phyloP scores from a whole-genome alignment of 495 filamentous ascomycete genomes.

The Talaromyces stipitatus region DNA sequence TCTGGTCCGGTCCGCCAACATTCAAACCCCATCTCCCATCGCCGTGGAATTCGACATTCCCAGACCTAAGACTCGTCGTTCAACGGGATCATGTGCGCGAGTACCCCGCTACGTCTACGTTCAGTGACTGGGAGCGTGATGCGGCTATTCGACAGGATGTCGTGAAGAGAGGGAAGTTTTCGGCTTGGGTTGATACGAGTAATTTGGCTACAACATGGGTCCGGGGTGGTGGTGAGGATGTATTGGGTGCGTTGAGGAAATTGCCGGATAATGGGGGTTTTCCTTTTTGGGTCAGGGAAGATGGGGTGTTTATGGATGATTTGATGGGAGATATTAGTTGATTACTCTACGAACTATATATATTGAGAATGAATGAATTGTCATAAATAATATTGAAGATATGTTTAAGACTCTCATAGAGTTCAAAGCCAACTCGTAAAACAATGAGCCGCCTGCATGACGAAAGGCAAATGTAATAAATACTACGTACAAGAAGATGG shows the following conservation, averaged over 20 bases:
- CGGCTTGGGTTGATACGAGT: slow-evolving; percentile 36
- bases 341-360: background rate
- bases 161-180: slow-evolving; percentile 32
- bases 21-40: slow-evolving; percentile 35
- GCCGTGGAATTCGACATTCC: slow-evolving; percentile 38
- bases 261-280: slow-evolving; percentile 7
- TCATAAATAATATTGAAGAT: background rate
- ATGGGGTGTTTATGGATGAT: slow-evolving; percentile 7
- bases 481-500: background rate
- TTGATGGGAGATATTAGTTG: slow-evolving; percentile 2
- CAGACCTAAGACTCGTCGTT: slow-evolving; percentile 39
- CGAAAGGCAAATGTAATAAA: background rate
- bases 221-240: background rate
- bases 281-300: slow-evolving; percentile 1
- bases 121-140: slow-evolving; percentile 48
- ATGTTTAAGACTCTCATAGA: background rate
- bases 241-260: slow-evolving; percentile 11
- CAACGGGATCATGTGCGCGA: slow-evolving; percentile 34
- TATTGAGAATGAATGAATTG: background rate
- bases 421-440: background rate
- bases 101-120: slow-evolving; percentile 47
- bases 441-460: background rate
- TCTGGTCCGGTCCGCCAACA: slow-evolving; percentile 21
- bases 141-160: slow-evolving; percentile 34
- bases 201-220: background rate